Percentiles rank a stretch among this genome's conserved stretches.
These are phyloP conservation scores for Cladorrhinum sp. DNA, from an alignment of 2,329 filamentous ascomycete genomes.

Conservation along the genomic window DNA sequence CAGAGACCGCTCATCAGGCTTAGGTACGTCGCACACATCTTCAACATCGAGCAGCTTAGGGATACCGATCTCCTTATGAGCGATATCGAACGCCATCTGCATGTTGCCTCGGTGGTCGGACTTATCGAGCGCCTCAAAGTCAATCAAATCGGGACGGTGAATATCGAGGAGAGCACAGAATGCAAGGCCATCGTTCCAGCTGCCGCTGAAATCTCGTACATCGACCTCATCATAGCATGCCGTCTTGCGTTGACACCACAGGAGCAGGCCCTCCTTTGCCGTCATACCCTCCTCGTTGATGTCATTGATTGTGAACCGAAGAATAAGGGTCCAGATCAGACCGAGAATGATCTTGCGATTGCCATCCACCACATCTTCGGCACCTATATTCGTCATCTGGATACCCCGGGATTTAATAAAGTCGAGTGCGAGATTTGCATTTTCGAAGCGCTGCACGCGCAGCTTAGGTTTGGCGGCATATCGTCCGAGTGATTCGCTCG, in stretches of 20 bases:
- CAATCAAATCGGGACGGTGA: constrained; percentile 93
- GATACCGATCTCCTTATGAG: constrained; percentile 93
- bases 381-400: constrained; percentile 97
- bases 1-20: constrained; percentile 91
- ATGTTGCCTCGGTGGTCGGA: constrained; percentile 93
- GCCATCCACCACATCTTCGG: constrained; percentile 96
- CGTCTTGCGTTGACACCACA: constrained; percentile 98
- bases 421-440: constrained; percentile 92
- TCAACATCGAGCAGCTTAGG: constrained; percentile 94
- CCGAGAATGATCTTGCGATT: constrained; percentile 97
- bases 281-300: constrained; percentile 98
- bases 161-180: constrained; percentile 97
- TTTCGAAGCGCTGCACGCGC: constrained; percentile 95
- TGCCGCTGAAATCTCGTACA: constrained; percentile 88
- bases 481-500: constrained; percentile 88
- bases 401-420: constrained; percentile 83
- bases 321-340: constrained; percentile 96
- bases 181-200: constrained; percentile 96
- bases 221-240: constrained; percentile 98
- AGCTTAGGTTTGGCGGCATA: constrained; percentile 96
- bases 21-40: constrained; percentile 94
- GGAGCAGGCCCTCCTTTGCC: constrained; percentile 87
- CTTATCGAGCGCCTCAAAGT: constrained; percentile 94
- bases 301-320: constrained; percentile 96
- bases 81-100: constrained; percentile 96